Conservation (phyloP, 2,329 filamentous ascomycete species). For the Penicillium oxalicum region DNA sequence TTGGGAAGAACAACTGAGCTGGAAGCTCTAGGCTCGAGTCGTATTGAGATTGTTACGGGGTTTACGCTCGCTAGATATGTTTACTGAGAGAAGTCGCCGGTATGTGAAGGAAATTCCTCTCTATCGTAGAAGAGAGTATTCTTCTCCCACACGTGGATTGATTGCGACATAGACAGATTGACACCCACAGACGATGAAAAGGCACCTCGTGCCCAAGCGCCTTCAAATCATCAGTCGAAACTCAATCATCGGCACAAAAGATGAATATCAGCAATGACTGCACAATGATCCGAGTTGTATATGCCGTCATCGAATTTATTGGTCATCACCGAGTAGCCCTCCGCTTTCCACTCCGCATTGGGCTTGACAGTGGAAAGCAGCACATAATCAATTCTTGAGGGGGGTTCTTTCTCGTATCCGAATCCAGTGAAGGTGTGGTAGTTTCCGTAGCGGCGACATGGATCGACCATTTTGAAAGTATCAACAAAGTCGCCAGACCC, state of each 20-base stretch:
- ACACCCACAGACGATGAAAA: too few species aligned
- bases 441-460: constrained; percentile 44
- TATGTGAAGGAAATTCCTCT: too few species aligned
- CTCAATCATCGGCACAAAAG: constrained; percentile 13
- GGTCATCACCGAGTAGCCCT: constrained; percentile 47
- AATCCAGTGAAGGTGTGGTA: constrained; percentile 52
- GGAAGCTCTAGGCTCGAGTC: too few species aligned
- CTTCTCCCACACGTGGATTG: too few species aligned
- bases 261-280: constrained; percentile 49
- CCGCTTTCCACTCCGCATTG: constrained; percentile 35
- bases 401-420: constrained; percentile 33
- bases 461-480: constrained; percentile 32
- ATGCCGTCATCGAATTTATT: constrained; percentile 53
- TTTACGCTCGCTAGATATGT: too few species aligned
- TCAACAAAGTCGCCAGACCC: constrained; percentile 33
- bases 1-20: too few species aligned
- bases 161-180: too few species aligned
- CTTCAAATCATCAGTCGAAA: too few species aligned
- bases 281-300: constrained; percentile 52
- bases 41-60: too few species aligned
- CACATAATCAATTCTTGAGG: constrained; percentile 49
- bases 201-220: not conserved
- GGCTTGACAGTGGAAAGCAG: constrained; percentile 35
- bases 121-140: too few species aligned
- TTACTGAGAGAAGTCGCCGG: too few species aligned